Conservation (phyloP, 495 filamentous ascomycete species). For the Elaphomyces granulatus region DNA sequence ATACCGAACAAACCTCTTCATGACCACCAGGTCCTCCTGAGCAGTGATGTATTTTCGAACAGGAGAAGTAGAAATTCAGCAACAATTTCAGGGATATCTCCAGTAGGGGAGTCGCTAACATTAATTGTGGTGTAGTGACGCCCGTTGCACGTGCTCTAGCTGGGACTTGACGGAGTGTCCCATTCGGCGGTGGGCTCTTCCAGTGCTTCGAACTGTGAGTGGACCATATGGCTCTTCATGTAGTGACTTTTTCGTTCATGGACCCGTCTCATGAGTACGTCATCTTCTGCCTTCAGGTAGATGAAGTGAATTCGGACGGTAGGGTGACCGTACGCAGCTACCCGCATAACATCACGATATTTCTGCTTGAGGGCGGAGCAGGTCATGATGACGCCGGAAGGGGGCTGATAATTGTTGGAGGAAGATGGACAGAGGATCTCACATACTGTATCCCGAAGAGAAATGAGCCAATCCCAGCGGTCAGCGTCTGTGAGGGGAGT, state of each 20-base stretch:
- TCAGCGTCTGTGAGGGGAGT: constrained; percentile 86
- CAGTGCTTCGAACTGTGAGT: constrained; percentile 71
- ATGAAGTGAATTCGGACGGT: constrained; percentile 80
- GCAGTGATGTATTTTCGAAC: too few relatives aligned
- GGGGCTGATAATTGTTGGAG: constrained; percentile 28
- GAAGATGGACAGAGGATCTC: constrained; percentile 40
- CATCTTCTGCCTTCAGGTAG: constrained; percentile 68
- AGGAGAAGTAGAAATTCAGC: too few relatives aligned
- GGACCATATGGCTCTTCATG: constrained; percentile 98
- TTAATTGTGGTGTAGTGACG: too few relatives aligned
- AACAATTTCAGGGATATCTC: too few relatives aligned
- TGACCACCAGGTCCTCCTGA: too few relatives aligned
- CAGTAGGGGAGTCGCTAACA: too few relatives aligned
- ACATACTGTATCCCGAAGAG: constrained; percentile 69
- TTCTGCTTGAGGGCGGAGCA: constrained; percentile 94
- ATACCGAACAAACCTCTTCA: too few relatives aligned
- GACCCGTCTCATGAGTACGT: constrained; percentile 61
- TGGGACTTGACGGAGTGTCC: too few relatives aligned
- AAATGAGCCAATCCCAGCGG: constrained; percentile 96
- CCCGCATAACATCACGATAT: constrained; percentile 93
- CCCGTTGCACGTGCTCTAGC: too few relatives aligned
- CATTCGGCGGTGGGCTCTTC: constrained; percentile 72
- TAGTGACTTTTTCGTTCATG: constrained; percentile 65
- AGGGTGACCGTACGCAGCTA: constrained; percentile 65
- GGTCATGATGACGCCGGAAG: constrained; percentile 77